Percentiles rank a stretch among this genome's conserved stretches.
These are phyloP conservation scores for Hypholoma fasciculare DNA, from an alignment of 768 basidiomycete species.

Conservation along the genomic window DNA sequence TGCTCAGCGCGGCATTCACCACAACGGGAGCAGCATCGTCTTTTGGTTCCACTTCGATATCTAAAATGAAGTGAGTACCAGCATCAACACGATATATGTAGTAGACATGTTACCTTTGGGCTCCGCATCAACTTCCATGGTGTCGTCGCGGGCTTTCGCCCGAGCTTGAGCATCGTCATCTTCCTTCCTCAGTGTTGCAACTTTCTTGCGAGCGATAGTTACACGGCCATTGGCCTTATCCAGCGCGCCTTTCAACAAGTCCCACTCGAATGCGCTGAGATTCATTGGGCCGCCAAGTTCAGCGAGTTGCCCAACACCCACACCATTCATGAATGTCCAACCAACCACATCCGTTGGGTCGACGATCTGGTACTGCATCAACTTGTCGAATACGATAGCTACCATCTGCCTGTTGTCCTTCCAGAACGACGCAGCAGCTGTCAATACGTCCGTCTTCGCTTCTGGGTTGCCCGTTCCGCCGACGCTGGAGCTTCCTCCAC, in stretches of 20 bases:
- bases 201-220: slow-evolving; percentile 71
- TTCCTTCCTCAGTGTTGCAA: slow-evolving; percentile 77
- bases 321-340: slow-evolving; percentile 74
- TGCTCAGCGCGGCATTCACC: slow-evolving; percentile 69
- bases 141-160: slow-evolving; percentile 61
- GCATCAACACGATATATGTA: background rate
- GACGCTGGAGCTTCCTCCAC: slow-evolving; percentile 38
- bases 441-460: slow-evolving; percentile 71
- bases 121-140: slow-evolving; percentile 77
- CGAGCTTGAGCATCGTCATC: slow-evolving; percentile 84
- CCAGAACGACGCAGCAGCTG: slow-evolving; percentile 80
- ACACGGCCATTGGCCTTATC: slow-evolving; percentile 93
- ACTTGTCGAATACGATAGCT: slow-evolving; percentile 92
- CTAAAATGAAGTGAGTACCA: background rate
- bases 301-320: slow-evolving; percentile 36
- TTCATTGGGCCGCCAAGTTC: slow-evolving; percentile 39
- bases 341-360: slow-evolving; percentile 89
- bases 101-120: slow-evolving; percentile 37
- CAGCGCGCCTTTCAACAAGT: slow-evolving; percentile 75
- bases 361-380: slow-evolving; percentile 98
- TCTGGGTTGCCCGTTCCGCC: slow-evolving; percentile 44
- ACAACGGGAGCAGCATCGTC: slow-evolving; percentile 34
- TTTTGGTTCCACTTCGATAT: background rate
- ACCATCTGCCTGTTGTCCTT: slow-evolving; percentile 82
- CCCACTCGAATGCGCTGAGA: slow-evolving; percentile 78